phyloP scores from a whole-genome alignment of 495 filamentous ascomycete species.

The Evernia prunastri region DNA sequence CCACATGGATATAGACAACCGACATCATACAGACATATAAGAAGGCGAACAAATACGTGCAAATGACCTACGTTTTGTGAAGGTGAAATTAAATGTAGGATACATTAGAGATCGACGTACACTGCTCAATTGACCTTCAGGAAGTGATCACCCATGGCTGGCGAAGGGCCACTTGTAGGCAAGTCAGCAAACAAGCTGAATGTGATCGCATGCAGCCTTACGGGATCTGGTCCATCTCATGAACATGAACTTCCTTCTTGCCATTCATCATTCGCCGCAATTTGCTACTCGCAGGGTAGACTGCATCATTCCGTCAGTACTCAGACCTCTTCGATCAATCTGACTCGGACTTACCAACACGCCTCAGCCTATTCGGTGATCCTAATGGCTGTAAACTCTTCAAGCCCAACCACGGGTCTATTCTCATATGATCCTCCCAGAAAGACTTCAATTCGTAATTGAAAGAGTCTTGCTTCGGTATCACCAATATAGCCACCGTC shows the following conservation, averaged over 20 bases:
- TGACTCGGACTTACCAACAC: slow-evolving; percentile 29
- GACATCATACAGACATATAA: too few relatives aligned
- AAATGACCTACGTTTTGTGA: background rate
- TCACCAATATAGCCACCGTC: slow-evolving; percentile 39
- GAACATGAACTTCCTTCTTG: slow-evolving; percentile 29
- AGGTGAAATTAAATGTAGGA: background rate
- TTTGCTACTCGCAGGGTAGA: slow-evolving; percentile 34
- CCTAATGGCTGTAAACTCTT: slow-evolving; percentile 40
- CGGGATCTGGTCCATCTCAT: slow-evolving; percentile 31
- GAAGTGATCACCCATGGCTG: slow-evolving; percentile 6
- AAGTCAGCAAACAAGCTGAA: background rate
- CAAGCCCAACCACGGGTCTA: slow-evolving; percentile 42
- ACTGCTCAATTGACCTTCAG: slow-evolving; percentile 18
- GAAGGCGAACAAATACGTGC: too few relatives aligned
- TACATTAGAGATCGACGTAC: too few relatives aligned
- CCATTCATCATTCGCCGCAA: slow-evolving; percentile 34
- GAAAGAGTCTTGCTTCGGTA: slow-evolving; percentile 42
- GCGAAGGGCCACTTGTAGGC: slow-evolving; percentile 20
- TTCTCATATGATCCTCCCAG: slow-evolving; percentile 44
- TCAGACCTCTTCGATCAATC: too few relatives aligned
- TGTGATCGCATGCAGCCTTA: slow-evolving; percentile 8
- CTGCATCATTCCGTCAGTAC: slow-evolving; percentile 17
- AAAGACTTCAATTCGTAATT: slow-evolving; percentile 38
- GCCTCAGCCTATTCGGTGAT: slow-evolving; percentile 39
- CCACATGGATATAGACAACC: too few relatives aligned